phyloP scores from a whole-genome alignment of 1,284 basidiomycete genomes.

The Irpex sp. region DNA sequence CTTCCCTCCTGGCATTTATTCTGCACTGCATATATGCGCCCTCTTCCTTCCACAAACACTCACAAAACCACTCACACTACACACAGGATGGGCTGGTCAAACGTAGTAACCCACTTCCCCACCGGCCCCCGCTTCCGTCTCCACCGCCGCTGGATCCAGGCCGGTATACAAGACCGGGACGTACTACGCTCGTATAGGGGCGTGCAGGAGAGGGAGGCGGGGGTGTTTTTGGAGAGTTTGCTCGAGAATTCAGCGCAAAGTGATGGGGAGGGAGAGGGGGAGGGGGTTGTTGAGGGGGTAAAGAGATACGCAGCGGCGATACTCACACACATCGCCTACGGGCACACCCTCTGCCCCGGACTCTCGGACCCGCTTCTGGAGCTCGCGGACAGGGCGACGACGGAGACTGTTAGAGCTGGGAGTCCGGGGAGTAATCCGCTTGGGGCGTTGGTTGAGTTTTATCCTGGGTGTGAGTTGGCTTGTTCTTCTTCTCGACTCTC shows the following conservation, averaged over 20 bases:
- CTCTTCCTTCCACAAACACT: too few relatives aligned
- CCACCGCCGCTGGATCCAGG: conserved; percentile 25
- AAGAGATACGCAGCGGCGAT: conserved; percentile 15
- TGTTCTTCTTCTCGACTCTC: background rate
- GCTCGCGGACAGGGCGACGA: conserved; percentile 17
- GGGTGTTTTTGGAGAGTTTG: conserved; percentile 19
- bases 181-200: conserved; percentile 18
- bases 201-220: conserved; percentile 21
- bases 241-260: background rate
- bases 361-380: conserved; percentile 17
- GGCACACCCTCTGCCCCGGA: conserved; percentile 14
- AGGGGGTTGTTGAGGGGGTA: conserved; percentile 20
- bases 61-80: too few relatives aligned
- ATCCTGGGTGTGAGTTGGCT: background rate
- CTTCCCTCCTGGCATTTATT: background rate
- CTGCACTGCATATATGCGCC: too few relatives aligned
- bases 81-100: background rate
- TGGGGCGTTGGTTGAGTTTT: conserved; percentile 43
- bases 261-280: conserved; percentile 9
- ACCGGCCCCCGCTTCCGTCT: conserved; percentile 18
- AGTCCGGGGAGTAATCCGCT: conserved; percentile 15
- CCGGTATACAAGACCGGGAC: conserved; percentile 19
- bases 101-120: background rate
- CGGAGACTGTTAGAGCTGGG: conserved; percentile 16
- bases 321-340: conserved; percentile 22